phyloP scores from a whole-genome alignment of 805 yeast genomes.

The Scheffersomyces amazonensis region DNA sequence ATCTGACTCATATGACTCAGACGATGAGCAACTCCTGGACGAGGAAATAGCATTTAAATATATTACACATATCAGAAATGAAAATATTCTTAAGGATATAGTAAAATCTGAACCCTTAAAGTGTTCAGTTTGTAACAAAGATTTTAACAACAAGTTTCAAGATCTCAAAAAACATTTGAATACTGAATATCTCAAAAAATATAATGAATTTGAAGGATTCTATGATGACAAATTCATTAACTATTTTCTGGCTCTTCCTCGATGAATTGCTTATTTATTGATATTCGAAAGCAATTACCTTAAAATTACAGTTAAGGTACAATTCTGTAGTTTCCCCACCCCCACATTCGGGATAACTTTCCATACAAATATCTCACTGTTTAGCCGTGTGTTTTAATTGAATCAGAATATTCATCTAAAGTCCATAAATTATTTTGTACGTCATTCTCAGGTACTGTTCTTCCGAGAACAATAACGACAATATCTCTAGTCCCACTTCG shows the following conservation, averaged over 20 bases:
- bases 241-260: too few relatives aligned
- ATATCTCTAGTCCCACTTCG: background rate
- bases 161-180: background rate
- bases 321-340: too few relatives aligned
- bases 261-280: too few relatives aligned
- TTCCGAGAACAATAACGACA: background rate
- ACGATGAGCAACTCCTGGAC: background rate
- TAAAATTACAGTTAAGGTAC: too few relatives aligned
- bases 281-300: too few relatives aligned
- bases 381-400: too few relatives aligned
- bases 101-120: background rate
- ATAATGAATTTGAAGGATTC: background rate
- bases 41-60: background rate
- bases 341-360: too few relatives aligned
- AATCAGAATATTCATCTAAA: too few relatives aligned
- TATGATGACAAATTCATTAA: too few relatives aligned
- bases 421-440: too few relatives aligned
- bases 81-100: background rate
- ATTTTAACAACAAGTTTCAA: background rate
- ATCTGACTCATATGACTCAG: conserved; percentile 4
- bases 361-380: too few relatives aligned
- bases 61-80: background rate
- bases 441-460: background rate
- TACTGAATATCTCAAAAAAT: background rate
- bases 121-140: background rate